Evolutionary conservation across 108 stramenopile genomes (phyloP), one percentile per base, ranked within the genome.

Genomic region (Fragilaria crotonensis): DNA sequence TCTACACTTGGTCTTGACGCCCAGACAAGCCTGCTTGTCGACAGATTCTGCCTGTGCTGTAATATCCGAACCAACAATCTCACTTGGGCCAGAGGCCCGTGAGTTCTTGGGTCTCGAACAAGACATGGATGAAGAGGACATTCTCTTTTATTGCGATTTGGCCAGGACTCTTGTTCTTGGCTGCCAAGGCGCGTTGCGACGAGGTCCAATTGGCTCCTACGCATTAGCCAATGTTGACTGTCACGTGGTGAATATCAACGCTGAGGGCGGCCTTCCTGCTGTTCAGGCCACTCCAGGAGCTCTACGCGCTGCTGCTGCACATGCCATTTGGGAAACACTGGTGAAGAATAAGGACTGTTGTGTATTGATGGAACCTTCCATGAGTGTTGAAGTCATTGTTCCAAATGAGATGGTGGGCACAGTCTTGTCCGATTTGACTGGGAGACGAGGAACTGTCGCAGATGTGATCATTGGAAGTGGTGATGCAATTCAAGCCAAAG

Each of bases 361-460:
- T 25, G 59, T 62, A 5, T 57, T 94, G 0, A 53, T 96, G 28
- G 96, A 96, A 63, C 96, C 96, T 18, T 75, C 78, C 25, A 91
- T 93, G 85, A 75, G 68, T 30, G 60, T 96, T 3, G 87, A 90
- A 70, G 60, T 95, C 19, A 73, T 67, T 20, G 58, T 83, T 7
- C 89, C 89, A 23, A 76, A 77, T 22, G 84, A 72, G n/a, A 79
- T 75, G 67, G 89, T 94, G 18, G 96, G 96, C 2, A 58, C 68
- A 23, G 92, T 96, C 7, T 53, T 96, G 11, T 81, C 83, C 1
- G 96, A 96, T 62, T 64, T 96, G 59, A 90, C 73, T 31, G 63
- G 58, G 7, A 69, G 93, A 41, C 73, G 93, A 52, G 93, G 89
- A n/a, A 76, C 70, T 5, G 74, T 94, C 5, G 83, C 67, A n/a